Conservation (phyloP, 768 basidiomycete genomes). For the Rhodosporidiobolus odoratus region DNA sequence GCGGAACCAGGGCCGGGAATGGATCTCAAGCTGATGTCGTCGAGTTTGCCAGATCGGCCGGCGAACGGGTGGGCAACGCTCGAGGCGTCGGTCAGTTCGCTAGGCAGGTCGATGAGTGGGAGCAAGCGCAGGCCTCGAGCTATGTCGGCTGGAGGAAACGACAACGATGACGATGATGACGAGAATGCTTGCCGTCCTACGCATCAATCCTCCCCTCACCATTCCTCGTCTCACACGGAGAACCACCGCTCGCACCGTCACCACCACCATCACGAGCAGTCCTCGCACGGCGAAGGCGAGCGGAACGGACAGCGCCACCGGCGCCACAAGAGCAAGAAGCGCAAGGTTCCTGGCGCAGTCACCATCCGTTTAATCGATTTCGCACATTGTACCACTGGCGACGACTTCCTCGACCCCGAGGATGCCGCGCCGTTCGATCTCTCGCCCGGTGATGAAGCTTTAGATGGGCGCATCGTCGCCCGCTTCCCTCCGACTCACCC, state of each 20-base stretch:
- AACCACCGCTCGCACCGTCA: neutral
- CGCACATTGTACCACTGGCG: constrained; percentile 93
- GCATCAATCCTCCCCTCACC: neutral
- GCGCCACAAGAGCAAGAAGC: constrained; percentile 67
- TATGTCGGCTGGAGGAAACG: constrained; percentile 31
- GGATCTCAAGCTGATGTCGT: constrained; percentile 10
- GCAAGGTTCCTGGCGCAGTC: constrained; percentile 74
- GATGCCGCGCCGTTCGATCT: constrained; percentile 54
- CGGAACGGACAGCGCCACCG: constrained; percentile 6
- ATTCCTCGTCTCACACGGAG: neutral
- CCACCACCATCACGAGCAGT: neutral
- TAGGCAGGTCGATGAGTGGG: neutral
- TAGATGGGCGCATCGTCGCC: constrained; percentile 81
- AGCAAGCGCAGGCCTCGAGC: constrained; percentile 14
- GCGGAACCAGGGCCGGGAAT: constrained; percentile 6
- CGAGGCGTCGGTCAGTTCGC: neutral
- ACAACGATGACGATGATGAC: constrained; percentile 37
- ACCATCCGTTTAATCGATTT: constrained; percentile 97
- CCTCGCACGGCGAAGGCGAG: neutral
- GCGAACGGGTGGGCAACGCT: constrained; percentile 8
- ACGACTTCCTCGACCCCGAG: constrained; percentile 63
- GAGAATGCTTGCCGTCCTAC: neutral
- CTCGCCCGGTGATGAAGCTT: constrained; percentile 49
- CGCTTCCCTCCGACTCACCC: constrained; percentile 90
- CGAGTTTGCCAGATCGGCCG: constrained; percentile 24